phyloP scores from a whole-genome alignment of 192 early-diverging fungal genomes.

The Dimargaris verticillata region DNA sequence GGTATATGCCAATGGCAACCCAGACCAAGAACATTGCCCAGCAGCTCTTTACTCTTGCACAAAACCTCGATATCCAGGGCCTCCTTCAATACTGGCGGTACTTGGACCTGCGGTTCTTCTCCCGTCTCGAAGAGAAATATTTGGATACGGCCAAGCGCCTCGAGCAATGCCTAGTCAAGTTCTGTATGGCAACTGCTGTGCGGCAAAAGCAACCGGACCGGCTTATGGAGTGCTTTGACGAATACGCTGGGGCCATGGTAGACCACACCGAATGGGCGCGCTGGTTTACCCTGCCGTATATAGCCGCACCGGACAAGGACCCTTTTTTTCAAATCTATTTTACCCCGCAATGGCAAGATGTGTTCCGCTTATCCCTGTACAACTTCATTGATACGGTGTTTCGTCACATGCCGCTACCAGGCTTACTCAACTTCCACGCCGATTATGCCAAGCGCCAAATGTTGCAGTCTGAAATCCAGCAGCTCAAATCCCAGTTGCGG shows the following conservation, averaged over 20 bases:
- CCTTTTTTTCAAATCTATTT: slow-evolving; percentile 42
- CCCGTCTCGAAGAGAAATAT: slow-evolving; percentile 38
- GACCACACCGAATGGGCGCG: slow-evolving; percentile 37
- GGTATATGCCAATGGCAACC: background rate
- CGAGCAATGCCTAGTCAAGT: slow-evolving; percentile 36
- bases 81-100: slow-evolving; percentile 43
- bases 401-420: slow-evolving; percentile 32
- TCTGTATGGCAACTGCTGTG: slow-evolving; percentile 36
- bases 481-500: slow-evolving; percentile 2
- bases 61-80: slow-evolving; percentile 29
- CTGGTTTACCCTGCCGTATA: slow-evolving; percentile 47
- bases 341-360: slow-evolving; percentile 43
- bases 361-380: slow-evolving; percentile 36
- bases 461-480: slow-evolving; percentile 5
- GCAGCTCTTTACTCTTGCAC: slow-evolving; percentile 30
- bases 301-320: slow-evolving; percentile 34
- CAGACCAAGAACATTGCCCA: slow-evolving; percentile 49
- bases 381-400: slow-evolving; percentile 46
- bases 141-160: slow-evolving; percentile 38
- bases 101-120: slow-evolving; percentile 44
- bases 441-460: background rate
- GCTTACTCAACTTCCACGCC: background rate
- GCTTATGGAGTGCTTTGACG: slow-evolving; percentile 41
- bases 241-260: slow-evolving; percentile 36
- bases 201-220: slow-evolving; percentile 36